Evolutionary conservation across 257 asterid genomes (phyloP).

Genomic region (Nicotiana sylvestris): DNA sequence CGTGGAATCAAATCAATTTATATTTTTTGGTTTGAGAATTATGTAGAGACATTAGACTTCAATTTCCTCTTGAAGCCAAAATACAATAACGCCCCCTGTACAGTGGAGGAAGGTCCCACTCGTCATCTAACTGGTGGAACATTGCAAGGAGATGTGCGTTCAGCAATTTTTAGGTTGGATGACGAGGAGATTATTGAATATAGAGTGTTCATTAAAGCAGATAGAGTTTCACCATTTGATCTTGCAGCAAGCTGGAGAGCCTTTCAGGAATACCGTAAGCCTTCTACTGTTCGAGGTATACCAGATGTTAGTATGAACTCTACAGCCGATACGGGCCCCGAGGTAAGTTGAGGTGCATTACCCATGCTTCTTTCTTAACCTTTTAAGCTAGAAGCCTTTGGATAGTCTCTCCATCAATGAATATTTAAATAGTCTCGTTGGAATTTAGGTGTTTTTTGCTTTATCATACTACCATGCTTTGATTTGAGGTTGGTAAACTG

Average conservation of each 20-base stretch:
- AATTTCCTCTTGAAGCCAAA: slow-evolving; percentile 87
- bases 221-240: slow-evolving; percentile 88
- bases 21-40: neutral
- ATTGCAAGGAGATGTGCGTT: slow-evolving; percentile 66
- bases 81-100: slow-evolving; percentile 40
- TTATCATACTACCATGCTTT: no score
- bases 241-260: slow-evolving; percentile 99
- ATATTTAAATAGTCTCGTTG: no score
- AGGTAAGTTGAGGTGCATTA: slow-evolving; percentile 34
- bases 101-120: slow-evolving; percentile 87
- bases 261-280: slow-evolving; percentile 84
- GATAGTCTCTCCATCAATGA: no score
- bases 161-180: slow-evolving; percentile 57
- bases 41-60: slow-evolving; percentile 83
- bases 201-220: slow-evolving; percentile 69
- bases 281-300: slow-evolving; percentile 90
- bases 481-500: no score
- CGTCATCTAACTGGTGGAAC: slow-evolving; percentile 75
- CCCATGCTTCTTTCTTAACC: neutral
- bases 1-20: slow-evolving; percentile 8
- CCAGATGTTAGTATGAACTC: slow-evolving; percentile 87
- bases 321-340: slow-evolving; percentile 36
- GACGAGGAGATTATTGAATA: slow-evolving; percentile 70
- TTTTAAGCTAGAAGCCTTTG: neutral
- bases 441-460: no score